Evolutionary conservation across 805 yeast genomes (phyloP).

Genomic region (Sungouiozyma ichnusensis): DNA sequence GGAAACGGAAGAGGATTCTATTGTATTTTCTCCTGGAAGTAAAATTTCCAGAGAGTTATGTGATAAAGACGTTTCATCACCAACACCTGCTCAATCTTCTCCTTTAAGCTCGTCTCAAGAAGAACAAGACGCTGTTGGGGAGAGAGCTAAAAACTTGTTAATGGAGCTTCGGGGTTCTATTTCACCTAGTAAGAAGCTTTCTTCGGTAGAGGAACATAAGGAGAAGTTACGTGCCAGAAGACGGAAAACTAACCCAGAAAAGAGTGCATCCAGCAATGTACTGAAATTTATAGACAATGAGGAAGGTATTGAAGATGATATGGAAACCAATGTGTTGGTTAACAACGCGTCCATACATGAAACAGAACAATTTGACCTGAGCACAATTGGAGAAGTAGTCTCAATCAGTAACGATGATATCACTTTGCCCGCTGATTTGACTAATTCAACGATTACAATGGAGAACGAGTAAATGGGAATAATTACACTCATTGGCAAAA

Average conservation of each 20-base stretch:
- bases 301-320: not conserved
- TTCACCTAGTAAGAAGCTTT: constrained; percentile 16
- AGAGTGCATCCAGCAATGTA: constrained; percentile 8
- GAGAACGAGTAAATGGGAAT: not conserved
- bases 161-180: constrained; percentile 44
- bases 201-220: constrained; percentile 18
- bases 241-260: constrained; percentile 8
- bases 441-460: not conserved
- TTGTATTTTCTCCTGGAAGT: constrained; percentile 22
- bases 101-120: not conserved
- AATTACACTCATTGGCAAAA: not conserved
- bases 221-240: constrained; percentile 22
- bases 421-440: not conserved
- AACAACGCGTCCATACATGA: not conserved
- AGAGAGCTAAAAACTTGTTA: constrained; percentile 52
- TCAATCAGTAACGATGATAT: not conserved
- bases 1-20: constrained; percentile 21
- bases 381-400: not conserved
- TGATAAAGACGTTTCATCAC: not conserved
- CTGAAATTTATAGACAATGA: constrained; percentile 9
- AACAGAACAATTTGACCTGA: not conserved
- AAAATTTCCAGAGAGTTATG: constrained; percentile 1
- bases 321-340: not conserved
- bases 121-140: constrained; percentile 21
- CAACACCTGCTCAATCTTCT: not conserved